Evolutionary conservation across 2,329 filamentous ascomycete species (phyloP), one percentile per base, ranked within the genome.

Genomic region (Colletotrichum lini): DNA sequence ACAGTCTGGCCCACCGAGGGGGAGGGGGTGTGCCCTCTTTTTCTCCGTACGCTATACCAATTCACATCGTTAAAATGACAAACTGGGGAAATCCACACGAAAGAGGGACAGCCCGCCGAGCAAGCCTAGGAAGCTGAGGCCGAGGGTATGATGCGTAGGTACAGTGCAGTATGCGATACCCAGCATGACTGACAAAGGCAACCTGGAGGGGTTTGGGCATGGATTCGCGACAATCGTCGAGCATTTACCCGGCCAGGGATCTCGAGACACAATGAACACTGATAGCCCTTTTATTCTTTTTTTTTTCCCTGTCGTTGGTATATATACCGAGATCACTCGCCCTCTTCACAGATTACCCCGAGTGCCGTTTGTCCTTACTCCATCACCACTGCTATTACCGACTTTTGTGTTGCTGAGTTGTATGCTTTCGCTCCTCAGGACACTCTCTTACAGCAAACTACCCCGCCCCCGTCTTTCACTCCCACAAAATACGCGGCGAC

Each of bases 401-500:
- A 8, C 21, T 35, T 40, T 16, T 52, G 16, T 21, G n/a, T 40
- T 52, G 18, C 15, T 44, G 47, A 52, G 30, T 40, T 58, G 38
- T 23, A 52, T 68, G 35, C 35, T 53, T 47, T 12, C 38, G 21
- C 18, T 56, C 35, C 59, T 8, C 15, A 62, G 38, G 26, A 67
- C 42, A 23, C 23, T 38, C 42, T 40, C 44, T 35, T 21, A 23
- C 45, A 54, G 18, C 23, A 58, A 58, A 12, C 60, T 65, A 72
- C 71, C 68, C 68, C 71, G 68, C 71, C 71, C 59, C 68, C 64
- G 38, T 64, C 38, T 61, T 35, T 44, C 18, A 12, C n/a, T 42
- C 54, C 40, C n/a, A n/a, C 9, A 54, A 10, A 18, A 15, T n/a
- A 23, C 61, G 21, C 45, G 21, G 21, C 30, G 35, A 47, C 47